Percentiles rank a stretch among this genome's conserved stretches.
phyloP scores from a whole-genome alignment of 176 grass and related monocot genomes.

The Elaeis guineensis region DNA sequence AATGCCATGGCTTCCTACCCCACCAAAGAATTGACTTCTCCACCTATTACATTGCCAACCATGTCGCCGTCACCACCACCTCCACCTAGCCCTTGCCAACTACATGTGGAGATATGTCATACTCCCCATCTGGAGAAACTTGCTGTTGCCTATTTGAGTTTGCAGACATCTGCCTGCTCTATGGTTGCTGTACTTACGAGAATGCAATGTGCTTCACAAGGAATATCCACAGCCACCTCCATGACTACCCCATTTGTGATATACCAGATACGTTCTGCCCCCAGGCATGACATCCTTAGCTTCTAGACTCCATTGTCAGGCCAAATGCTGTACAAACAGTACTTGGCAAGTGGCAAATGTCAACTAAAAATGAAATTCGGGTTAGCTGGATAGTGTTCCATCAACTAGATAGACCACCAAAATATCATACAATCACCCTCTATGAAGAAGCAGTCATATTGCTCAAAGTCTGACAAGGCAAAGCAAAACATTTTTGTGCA shows the following conservation, averaged over 20 bases:
- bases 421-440: too few species aligned
- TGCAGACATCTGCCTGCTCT: slow-evolving; percentile 21
- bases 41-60: slow-evolving; percentile 16
- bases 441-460: too few species aligned
- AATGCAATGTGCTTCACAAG: slow-evolving; percentile 33
- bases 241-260: slow-evolving; percentile 37
- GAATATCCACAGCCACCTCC: slow-evolving; percentile 29
- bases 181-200: slow-evolving; percentile 36
- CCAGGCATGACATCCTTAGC: slow-evolving; percentile 15
- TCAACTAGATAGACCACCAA: too few species aligned
- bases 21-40: slow-evolving; percentile 18
- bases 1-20: slow-evolving; percentile 35
- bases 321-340: too few species aligned
- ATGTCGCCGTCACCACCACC: slow-evolving; percentile 9
- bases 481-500: too few species aligned
- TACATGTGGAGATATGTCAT: slow-evolving; percentile 30
- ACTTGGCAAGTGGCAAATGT: too few species aligned
- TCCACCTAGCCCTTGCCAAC: slow-evolving; percentile 11
- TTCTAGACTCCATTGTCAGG: neutral
- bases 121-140: slow-evolving; percentile 29
- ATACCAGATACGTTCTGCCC: slow-evolving; percentile 22
- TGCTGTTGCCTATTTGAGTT: slow-evolving; percentile 40
- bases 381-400: too few species aligned
- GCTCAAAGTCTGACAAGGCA: too few species aligned
- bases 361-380: too few species aligned